Evolutionary conservation across 148 eudicot genomes (phyloP).

Genomic region (Rhododendron ferrugineum): DNA sequence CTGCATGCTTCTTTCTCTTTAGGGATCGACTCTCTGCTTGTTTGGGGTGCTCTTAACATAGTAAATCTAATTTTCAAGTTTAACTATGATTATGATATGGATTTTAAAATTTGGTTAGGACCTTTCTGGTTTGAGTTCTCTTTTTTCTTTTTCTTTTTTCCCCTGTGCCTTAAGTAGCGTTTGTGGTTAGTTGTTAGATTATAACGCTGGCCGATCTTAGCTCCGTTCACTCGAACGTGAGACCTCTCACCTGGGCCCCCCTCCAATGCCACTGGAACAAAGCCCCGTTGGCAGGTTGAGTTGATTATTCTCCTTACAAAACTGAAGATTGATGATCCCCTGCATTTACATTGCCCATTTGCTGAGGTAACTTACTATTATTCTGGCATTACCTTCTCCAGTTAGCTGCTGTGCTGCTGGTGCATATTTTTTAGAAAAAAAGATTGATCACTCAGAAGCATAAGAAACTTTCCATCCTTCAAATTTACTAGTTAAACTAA

Average conservation of each 20-base stretch:
- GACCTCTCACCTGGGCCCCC: no score
- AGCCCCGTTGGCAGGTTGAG: neutral
- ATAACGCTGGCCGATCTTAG: no score
- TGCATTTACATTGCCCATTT: neutral
- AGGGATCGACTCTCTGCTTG: neutral
- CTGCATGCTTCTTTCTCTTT: constrained; percentile 51
- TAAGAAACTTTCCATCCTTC: neutral
- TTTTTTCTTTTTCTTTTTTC: no score
- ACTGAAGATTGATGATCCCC: neutral
- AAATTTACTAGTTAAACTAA: neutral
- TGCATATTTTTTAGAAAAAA: neutral
- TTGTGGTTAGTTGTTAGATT: no score
- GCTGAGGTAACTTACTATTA: neutral
- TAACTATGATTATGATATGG: neutral
- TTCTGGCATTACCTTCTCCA: neutral
- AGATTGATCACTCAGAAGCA: neutral
- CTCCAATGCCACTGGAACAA: no score
- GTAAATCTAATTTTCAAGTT: no score
- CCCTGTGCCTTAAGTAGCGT: no score
- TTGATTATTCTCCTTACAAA: neutral
- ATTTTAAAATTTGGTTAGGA: neutral
- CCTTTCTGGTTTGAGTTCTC: neutral
- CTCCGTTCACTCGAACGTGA: no score
- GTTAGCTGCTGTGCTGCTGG: neutral
- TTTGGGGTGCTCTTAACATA: neutral